Base-by-base conservation (phyloP, 2,329 filamentous ascomycete species). In the Aschersonia sp. region DNA sequence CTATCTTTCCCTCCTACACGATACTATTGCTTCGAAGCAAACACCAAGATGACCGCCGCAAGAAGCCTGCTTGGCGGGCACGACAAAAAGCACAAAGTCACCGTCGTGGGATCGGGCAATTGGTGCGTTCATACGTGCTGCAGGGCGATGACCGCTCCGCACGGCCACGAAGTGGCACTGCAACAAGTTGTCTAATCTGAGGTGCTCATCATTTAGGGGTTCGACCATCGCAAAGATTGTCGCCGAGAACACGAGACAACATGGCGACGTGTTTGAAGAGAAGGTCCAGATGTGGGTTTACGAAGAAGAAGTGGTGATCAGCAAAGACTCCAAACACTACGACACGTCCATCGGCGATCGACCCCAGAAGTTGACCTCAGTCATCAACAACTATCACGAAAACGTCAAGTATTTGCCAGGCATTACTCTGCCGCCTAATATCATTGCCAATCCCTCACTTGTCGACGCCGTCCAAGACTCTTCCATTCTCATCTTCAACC, bases 221-320 rank as follows among this genome's bases (percentile, higher is more conserved):
- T 95, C 89, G 51, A 94, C 92, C 51, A 96, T 98, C 67, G 82
- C 89, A 63, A 98, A 98, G 70, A 94, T 98, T 52, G 78, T 96
- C 47, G 89, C 89, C 56, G 91, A 98, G 67, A 98, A 94, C 69
- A 85, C 88, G 40, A 79, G 77, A 52, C 80, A 76, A 54, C 74
- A 95, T 67, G 75, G 81, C 7, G 77, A 88, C 31, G 62, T 96
- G 43, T 98, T 97, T 62, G 86, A 97, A 60, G 72, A 83, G 63
- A 74, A 88, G 52, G 89, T 98, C 47, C 87, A 94, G 68, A 97
- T 98, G 92, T 98, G 92, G 92, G 94, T 98, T 60, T 96, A 81
- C 62, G 92, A 98, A 68, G 92, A 98, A 66, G 78, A 94, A 30
- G 82, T 95, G 53, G 77, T 78, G 48, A 72, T 95, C 42, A 69